Evolutionary conservation across 2,329 filamentous ascomycete genomes (phyloP).

Genomic region (Colletotrichum navitas): DNA sequence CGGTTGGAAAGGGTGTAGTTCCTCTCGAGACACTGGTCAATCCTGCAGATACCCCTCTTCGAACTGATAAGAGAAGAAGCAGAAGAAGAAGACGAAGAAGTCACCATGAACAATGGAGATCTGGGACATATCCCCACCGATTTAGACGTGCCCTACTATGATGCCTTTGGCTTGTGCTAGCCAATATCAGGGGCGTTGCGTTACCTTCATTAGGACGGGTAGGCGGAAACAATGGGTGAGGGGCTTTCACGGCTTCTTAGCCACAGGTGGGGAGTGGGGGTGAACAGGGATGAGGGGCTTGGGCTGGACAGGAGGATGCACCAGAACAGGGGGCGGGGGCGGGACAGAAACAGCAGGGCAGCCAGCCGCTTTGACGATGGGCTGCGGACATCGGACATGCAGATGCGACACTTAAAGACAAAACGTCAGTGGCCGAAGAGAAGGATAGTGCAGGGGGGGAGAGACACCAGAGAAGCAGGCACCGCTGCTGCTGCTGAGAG

Average conservation of each 20-base stretch:
- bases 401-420: constrained; percentile 22
- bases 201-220: constrained; percentile 27
- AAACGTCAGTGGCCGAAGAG: constrained; percentile 9
- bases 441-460: too few species aligned
- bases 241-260: constrained; percentile 4
- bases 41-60: neutral
- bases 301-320: neutral
- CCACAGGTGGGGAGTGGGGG: neutral
- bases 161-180: constrained; percentile 8
- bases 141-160: constrained; percentile 8
- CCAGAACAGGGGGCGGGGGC: neutral
- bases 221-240: constrained; percentile 8
- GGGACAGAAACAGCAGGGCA: constrained; percentile 2
- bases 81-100: neutral
- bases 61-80: neutral
- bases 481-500: neutral
- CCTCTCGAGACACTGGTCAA: constrained; percentile 4
- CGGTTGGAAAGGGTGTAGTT: neutral
- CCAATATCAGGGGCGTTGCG: constrained; percentile 32
- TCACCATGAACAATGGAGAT: constrained; percentile 4
- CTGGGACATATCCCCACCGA: constrained; percentile 1
- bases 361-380: constrained; percentile 27
- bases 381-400: constrained; percentile 12
- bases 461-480: neutral
- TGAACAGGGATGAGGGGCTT: constrained; percentile 6